Base-by-base conservation (phyloP, 352 stramenopile genomes). In the Phytopythium helicoides region DNA sequence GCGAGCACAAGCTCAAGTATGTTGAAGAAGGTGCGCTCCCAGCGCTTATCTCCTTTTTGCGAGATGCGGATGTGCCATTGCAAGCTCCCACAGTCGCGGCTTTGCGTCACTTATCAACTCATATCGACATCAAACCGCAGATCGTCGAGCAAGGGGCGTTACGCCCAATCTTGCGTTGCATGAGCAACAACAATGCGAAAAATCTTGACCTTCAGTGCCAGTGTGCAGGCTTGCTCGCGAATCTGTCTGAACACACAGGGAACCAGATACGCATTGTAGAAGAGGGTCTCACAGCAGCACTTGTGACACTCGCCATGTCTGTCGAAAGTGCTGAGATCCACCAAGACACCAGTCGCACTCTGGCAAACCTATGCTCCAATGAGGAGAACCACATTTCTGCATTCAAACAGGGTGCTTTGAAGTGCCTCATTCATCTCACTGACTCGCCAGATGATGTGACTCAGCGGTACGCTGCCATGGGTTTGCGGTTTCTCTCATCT, bases 391-490 rank as follows among this genome's bases (percentile, higher is more conserved):
- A 98, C 69, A 36, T 82, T n/a, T 61, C 71, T 1, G 81, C 98
- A 8, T 98, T 98, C 77, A 87, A 91, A 40, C 86, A 98, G 60
- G 95, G 95, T 33, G 94, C 77, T 1, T 60, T 99, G 21, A 76
- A 94, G 57, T 93, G 82, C 46, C 75, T 98, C 6, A 73, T 98
- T 14, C 76, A 86, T 10, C 77, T 98, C 0, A 97, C 87, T 0
- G 83, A 94, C 36, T 87, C 86, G 0, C 53, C 59, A 12, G 81
- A 97, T 47, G 93, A 98, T 52, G 76, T 98, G 14, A 97, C 82
- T 18, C 95, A 98, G 69, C 82, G 92, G 47, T 99, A 98, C 60
- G 93, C 86, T 18, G 93, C 92, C 6, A 98, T 98, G 80, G 94
- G 92, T 1, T 71, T 98, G 34, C 89, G 94, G 1, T 98, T 99